These are phyloP conservation scores for Cercospora zeae-maydis DNA, from an alignment of 2,329 filamentous ascomycete genomes.

Conservation along the genomic window DNA sequence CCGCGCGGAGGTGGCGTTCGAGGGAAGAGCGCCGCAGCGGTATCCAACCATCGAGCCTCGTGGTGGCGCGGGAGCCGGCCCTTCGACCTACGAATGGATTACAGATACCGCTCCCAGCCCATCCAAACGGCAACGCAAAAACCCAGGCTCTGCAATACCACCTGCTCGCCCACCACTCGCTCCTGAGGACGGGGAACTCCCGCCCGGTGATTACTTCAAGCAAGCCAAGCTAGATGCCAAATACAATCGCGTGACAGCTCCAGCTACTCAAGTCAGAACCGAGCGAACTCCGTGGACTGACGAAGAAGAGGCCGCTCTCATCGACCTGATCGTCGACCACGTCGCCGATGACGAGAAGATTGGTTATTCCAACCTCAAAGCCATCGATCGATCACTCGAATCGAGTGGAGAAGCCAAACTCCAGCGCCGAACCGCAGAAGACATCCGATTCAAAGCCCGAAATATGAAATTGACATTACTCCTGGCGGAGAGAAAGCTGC, in stretches of 20 bases:
- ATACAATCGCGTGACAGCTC: constrained; percentile 20
- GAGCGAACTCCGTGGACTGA: constrained; percentile 34
- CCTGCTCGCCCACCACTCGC: constrained; percentile 20
- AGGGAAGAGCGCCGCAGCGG: not conserved
- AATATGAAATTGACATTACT: constrained; percentile 50
- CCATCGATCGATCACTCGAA: constrained; percentile 26
- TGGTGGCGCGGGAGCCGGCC: constrained; percentile 2
- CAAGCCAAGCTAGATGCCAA: constrained; percentile 26
- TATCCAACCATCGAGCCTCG: constrained; percentile 1
- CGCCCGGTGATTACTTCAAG: constrained; percentile 14
- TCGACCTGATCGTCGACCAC: constrained; percentile 47
- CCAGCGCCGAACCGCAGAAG: constrained; percentile 47
- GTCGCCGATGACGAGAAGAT: constrained; percentile 36
- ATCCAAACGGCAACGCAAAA: constrained; percentile 30
- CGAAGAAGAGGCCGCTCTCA: constrained; percentile 43
- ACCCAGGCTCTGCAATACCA: constrained; percentile 34
- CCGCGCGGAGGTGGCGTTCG: constrained; percentile 36
- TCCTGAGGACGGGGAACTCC: constrained; percentile 12
- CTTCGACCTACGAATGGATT: constrained; percentile 4
- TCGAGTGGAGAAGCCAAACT: constrained; percentile 33
- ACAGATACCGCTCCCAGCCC: constrained; percentile 4
- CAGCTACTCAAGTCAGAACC: constrained; percentile 10
- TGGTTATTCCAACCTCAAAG: constrained; percentile 48
- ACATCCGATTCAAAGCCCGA: constrained; percentile 46
- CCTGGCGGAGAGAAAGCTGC: constrained; percentile 39